Evolutionary conservation across 176 grass and related monocot genomes (phyloP).

Genomic region (Ananas comosus): DNA sequence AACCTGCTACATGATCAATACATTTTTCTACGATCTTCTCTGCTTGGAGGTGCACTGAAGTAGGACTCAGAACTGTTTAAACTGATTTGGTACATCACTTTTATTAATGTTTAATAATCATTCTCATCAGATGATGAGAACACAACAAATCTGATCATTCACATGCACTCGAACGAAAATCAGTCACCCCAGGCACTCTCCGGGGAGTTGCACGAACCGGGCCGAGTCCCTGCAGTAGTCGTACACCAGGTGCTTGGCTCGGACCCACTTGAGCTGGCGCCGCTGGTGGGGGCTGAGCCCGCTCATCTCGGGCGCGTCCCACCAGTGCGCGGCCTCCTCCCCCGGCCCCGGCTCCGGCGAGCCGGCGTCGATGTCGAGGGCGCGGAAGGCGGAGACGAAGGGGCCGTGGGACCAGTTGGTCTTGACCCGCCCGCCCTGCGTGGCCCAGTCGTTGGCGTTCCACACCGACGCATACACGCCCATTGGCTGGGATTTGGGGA

Average conservation of each 20-base stretch:
- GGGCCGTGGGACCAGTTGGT: slow-evolving; percentile 54
- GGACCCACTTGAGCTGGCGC: slow-evolving; percentile 72
- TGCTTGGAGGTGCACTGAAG: too few relatives aligned
- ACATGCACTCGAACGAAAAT: background rate
- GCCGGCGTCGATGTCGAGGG: slow-evolving; percentile 34
- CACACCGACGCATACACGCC: slow-evolving; percentile 57
- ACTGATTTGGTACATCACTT: too few relatives aligned
- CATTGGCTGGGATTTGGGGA: slow-evolving; percentile 48
- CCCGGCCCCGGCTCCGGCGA: slow-evolving; percentile 1
- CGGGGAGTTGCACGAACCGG: slow-evolving; percentile 30
- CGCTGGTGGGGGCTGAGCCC: slow-evolving; percentile 49
- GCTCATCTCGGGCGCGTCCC: slow-evolving; percentile 33
- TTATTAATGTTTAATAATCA: too few relatives aligned
- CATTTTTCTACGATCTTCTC: too few relatives aligned
- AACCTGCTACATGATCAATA: too few relatives aligned
- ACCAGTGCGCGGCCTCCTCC: background rate
- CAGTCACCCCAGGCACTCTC: slow-evolving; percentile 32
- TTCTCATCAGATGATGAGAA: background rate
- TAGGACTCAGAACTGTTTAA: too few relatives aligned
- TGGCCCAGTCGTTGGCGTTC: slow-evolving; percentile 64
- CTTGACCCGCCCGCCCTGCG: slow-evolving; percentile 62
- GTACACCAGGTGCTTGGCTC: slow-evolving; percentile 65
- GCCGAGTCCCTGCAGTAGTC: slow-evolving; percentile 50
- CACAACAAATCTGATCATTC: background rate
- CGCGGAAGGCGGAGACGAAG: slow-evolving; percentile 37